Percentiles rank a stretch among this genome's conserved stretches.
Evolutionary conservation across 2,329 filamentous ascomycete genomes (phyloP).

Genomic region (Botrytis paeoniae): DNA sequence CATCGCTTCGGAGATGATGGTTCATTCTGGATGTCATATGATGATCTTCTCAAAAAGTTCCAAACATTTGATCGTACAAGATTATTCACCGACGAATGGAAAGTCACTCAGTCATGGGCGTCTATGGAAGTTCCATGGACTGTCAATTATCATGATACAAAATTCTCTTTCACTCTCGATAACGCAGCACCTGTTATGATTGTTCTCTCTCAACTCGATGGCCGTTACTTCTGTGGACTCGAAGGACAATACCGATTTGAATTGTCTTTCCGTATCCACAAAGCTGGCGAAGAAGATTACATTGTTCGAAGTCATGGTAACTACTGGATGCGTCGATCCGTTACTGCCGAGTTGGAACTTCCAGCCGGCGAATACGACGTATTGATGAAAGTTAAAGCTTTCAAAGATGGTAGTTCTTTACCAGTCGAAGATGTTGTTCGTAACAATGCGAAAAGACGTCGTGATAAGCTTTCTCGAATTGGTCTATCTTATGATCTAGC

Average conservation of each 20-base stretch:
- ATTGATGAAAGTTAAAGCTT: slow-evolving; percentile 52
- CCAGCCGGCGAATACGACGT: slow-evolving; percentile 56
- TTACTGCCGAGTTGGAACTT: slow-evolving; percentile 56
- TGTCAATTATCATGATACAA: slow-evolving; percentile 56
- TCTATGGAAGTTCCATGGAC: slow-evolving; percentile 60
- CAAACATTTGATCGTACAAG: slow-evolving; percentile 59
- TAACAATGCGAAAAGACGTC: slow-evolving; percentile 38
- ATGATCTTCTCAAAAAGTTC: slow-evolving; percentile 60
- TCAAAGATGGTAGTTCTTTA: slow-evolving; percentile 42
- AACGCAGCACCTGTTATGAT: slow-evolving; percentile 55
- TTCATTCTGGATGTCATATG: slow-evolving; percentile 62
- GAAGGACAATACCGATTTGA: slow-evolving; percentile 54
- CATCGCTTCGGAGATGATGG: slow-evolving; percentile 62
- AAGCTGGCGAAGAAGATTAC: slow-evolving; percentile 53
- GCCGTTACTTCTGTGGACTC: slow-evolving; percentile 59
- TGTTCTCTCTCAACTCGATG: slow-evolving; percentile 59
- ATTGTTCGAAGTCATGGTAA: slow-evolving; percentile 51
- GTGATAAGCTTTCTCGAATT: slow-evolving; percentile 57
- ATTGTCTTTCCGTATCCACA: slow-evolving; percentile 49
- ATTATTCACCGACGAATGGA: slow-evolving; percentile 59
- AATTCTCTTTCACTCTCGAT: slow-evolving; percentile 57
- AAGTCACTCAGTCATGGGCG: slow-evolving; percentile 59
- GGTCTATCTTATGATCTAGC: slow-evolving; percentile 59
- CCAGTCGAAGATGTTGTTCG: slow-evolving; percentile 48
- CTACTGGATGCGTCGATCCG: slow-evolving; percentile 52